Evolutionary conservation across 345 rosid genomes (phyloP), one percentile per base, ranked within the genome.

Genomic region (Aquilaria malaccensis): DNA sequence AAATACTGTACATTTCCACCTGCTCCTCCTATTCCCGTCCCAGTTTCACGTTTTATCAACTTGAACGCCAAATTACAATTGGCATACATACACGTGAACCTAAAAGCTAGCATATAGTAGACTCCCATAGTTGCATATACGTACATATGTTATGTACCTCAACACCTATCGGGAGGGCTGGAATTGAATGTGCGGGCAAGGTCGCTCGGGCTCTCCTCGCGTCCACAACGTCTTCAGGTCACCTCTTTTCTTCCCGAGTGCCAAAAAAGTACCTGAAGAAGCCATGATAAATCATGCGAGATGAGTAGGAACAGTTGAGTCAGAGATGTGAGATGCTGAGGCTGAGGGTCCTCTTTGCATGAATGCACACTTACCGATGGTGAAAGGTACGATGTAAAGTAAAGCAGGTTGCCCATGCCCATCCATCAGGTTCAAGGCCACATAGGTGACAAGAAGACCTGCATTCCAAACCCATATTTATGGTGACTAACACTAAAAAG

Each of bases 371-470:
- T 86, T 81, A 90, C 99, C 97, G 3, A 94, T 90, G 15, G 90
- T 87, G 76, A 94, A 94, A 2, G 99, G 97, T 58, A 94, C 99
- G 2, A 94, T 90, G 76, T 94, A 90, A 56, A 94, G 97, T 75
- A 94, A 67, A 43, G 99, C 99, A 7, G 99, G 99, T 62, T 90
- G 99, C 48, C 99, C 99, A 64, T 88, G 99, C 61, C 97, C 97
- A 43, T 94, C 99, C 99, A 90, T 89, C 85, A 90, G 69, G 80
- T 90, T 90, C 74, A 94, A 68, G 14, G 99, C 99, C 63, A 94
- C 79, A 55, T 94, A 94, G 11, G 99, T 94, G 63, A 88, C 64
- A 50, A 94, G 90, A 60, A 94, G 96, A 76, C 99, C 99, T 85
- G 81, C 60, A 30, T 55, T 11, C 32, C 31, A 41, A n/a, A 33